Evolutionary conservation across 345 rosid genomes (phyloP).

Genomic region (Salix exigua): DNA sequence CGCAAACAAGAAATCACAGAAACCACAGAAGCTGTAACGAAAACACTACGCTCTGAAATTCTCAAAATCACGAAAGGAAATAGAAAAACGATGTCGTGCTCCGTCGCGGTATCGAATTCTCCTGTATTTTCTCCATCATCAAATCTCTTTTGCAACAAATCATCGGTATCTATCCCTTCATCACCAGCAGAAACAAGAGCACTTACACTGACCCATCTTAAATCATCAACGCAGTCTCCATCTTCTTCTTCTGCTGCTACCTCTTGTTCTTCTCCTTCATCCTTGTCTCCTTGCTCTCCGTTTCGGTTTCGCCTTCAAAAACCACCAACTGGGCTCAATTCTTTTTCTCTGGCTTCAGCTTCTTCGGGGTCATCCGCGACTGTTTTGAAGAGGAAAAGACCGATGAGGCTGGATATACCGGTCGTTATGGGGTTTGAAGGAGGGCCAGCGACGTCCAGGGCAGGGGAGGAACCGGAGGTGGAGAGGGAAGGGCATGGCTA

Average conservation of each 20-base stretch:
- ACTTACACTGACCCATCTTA: slow-evolving; percentile 45
- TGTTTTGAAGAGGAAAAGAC: slow-evolving; percentile 71
- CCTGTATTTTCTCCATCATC: slow-evolving; percentile 81
- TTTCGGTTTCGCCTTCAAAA: slow-evolving; percentile 64
- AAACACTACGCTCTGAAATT: neutral
- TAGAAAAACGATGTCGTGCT: slow-evolving; percentile 50
- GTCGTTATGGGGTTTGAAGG: slow-evolving; percentile 33
- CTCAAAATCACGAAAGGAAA: neutral
- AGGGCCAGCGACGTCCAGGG: slow-evolving; percentile 33
- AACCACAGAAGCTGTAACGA: neutral
- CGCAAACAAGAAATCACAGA: neutral
- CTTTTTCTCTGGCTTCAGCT: slow-evolving; percentile 24
- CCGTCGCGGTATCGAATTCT: slow-evolving; percentile 66
- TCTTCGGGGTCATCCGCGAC: slow-evolving; percentile 29
- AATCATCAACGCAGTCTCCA: slow-evolving; percentile 17
- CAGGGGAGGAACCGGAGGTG: slow-evolving; percentile 29
- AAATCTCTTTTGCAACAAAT: slow-evolving; percentile 58
- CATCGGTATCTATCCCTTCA: slow-evolving; percentile 26
- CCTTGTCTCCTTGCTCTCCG: slow-evolving; percentile 63
- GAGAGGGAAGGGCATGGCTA: slow-evolving; percentile 62
- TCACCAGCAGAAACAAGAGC: slow-evolving; percentile 36
- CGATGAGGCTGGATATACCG: slow-evolving; percentile 67
- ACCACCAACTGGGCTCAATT: slow-evolving; percentile 30
- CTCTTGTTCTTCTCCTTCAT: slow-evolving; percentile 36
- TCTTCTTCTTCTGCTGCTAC: slow-evolving; percentile 26